These are phyloP conservation scores for Talaromyces rugulosus DNA, from an alignment of 2,329 filamentous ascomycete species.

Conservation along the genomic window DNA sequence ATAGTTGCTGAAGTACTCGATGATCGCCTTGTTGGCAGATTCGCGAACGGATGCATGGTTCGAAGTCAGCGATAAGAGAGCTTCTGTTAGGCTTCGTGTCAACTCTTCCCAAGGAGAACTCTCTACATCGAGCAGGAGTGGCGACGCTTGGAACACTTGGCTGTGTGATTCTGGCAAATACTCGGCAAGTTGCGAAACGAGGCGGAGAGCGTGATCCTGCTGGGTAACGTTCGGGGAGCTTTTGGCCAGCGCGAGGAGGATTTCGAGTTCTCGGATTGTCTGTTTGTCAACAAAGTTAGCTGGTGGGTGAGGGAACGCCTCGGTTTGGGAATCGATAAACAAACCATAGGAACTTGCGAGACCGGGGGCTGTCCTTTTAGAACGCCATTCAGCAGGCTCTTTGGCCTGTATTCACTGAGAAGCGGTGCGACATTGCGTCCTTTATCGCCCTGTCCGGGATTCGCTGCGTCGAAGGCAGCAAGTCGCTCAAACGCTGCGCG, in stretches of 20 bases:
- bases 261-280: slow-evolving; percentile 87
- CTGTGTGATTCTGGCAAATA: slow-evolving; percentile 82
- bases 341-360: slow-evolving; percentile 38
- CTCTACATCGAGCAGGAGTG: slow-evolving; percentile 75
- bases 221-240: slow-evolving; percentile 73
- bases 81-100: slow-evolving; percentile 71
- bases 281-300: slow-evolving; percentile 35
- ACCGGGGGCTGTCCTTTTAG: slow-evolving; percentile 32
- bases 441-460: slow-evolving; percentile 23
- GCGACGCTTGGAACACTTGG: slow-evolving; percentile 73
- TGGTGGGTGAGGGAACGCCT: not conserved
- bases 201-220: slow-evolving; percentile 67
- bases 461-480: slow-evolving; percentile 35
- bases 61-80: slow-evolving; percentile 74
- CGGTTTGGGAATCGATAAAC: slow-evolving; percentile 7
- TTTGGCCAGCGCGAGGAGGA: slow-evolving; percentile 85
- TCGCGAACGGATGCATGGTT: slow-evolving; percentile 67
- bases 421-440: slow-evolving; percentile 35
- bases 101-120: slow-evolving; percentile 86
- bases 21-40: slow-evolving; percentile 62
- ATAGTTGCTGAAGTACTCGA: slow-evolving; percentile 70
- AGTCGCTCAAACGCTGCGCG: slow-evolving; percentile 42
- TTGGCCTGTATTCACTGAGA: slow-evolving; percentile 18
- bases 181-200: slow-evolving; percentile 72
- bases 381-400: slow-evolving; percentile 33